Evolutionary conservation across 371 early-diverging fungal species (phyloP).

Genomic region (Actinomortierella wolfii): DNA sequence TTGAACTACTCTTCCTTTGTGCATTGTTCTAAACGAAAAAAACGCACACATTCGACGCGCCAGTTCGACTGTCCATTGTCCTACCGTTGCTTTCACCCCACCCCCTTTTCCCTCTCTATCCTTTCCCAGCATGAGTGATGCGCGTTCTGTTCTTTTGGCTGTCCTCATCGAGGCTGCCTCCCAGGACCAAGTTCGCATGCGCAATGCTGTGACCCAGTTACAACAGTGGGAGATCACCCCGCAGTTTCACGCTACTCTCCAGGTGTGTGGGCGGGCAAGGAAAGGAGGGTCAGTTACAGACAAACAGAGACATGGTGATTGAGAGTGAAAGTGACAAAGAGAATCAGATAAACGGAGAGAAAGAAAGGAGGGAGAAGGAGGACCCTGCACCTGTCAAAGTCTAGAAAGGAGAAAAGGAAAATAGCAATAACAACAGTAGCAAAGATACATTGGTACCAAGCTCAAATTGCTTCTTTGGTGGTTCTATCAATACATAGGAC

Average conservation of each 20-base stretch:
- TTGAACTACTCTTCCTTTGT: not conserved
- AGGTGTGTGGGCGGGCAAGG: constrained; percentile 51
- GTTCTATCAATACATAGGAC: constrained; percentile 52
- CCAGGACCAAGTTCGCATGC: constrained; percentile 66
- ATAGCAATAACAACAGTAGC: too few species aligned
- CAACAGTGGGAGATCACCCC: constrained; percentile 78
- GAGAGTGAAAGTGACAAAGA: too few species aligned
- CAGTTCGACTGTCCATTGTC: too few species aligned
- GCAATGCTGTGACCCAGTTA: constrained; percentile 72
- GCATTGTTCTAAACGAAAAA: too few species aligned
- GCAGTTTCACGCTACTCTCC: constrained; percentile 74
- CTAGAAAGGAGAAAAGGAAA: too few species aligned
- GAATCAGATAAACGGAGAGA: too few species aligned
- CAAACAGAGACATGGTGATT: too few species aligned
- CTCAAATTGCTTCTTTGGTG: not conserved
- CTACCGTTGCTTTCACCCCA: not conserved
- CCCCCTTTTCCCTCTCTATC: not conserved
- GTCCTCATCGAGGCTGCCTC: constrained; percentile 72
- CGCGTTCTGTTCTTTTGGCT: constrained; percentile 57
- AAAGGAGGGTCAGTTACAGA: not conserved
- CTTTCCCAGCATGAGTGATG: constrained; percentile 51
- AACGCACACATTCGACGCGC: too few species aligned
- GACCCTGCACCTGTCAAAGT: too few species aligned
- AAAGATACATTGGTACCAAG: not conserved
- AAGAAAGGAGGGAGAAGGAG: too few species aligned